phyloP scores from a whole-genome alignment of 805 yeast genomes.

The Candida anglica region DNA sequence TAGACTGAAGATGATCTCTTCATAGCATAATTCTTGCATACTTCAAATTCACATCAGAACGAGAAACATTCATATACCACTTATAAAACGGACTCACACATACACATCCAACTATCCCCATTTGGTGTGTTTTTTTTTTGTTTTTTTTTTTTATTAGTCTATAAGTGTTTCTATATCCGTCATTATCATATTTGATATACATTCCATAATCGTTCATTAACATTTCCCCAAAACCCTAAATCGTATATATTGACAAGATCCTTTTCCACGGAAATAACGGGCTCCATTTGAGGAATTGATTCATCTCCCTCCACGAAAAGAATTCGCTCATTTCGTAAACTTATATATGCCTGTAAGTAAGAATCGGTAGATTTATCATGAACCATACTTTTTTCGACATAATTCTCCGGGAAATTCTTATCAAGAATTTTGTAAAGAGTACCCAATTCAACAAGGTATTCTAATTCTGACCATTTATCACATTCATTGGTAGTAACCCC shows the following conservation, averaged over 20 bases:
- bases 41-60: too few species aligned
- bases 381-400: constrained; percentile 19
- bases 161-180: not conserved
- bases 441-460: constrained; percentile 35
- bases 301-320: constrained; percentile 12
- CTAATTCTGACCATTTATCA: constrained; percentile 66
- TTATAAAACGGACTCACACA: too few species aligned
- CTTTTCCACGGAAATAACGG: constrained; percentile 18
- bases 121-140: not conserved
- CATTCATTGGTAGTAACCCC: constrained; percentile 79
- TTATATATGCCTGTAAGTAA: constrained; percentile 20
- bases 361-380: constrained; percentile 6
- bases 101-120: too few species aligned
- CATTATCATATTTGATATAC: not conserved
- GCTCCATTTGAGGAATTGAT: constrained; percentile 6
- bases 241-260: constrained; percentile 47
- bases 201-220: constrained; percentile 24
- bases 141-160: not conserved
- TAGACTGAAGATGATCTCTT: too few species aligned
- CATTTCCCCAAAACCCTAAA: constrained; percentile 41
- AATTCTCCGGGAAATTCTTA: constrained; percentile 10
- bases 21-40: too few species aligned
- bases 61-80: too few species aligned
- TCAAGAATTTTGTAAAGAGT: constrained; percentile 20
- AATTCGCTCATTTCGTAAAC: constrained; percentile 22